A percentile compares a stretch with the other conserved stretches of the same genome.
These are phyloP conservation scores for Colletotrichum sp. DNA, from an alignment of 2,329 filamentous ascomycete genomes.

Conservation along the genomic window DNA sequence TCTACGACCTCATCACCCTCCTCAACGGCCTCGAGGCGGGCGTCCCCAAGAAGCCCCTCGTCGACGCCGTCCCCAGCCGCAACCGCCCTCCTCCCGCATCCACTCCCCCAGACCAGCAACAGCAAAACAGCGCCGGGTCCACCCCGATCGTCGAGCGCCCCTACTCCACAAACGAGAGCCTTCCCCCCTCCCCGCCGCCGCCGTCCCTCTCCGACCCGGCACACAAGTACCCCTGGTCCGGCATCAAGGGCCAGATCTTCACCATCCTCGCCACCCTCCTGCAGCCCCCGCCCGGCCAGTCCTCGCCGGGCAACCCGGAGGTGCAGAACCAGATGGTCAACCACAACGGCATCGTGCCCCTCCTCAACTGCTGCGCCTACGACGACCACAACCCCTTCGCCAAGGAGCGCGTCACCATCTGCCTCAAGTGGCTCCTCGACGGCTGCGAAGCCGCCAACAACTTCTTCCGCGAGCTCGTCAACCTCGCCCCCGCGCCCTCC, in stretches of 20 bases:
- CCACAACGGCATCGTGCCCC: constrained; percentile 83
- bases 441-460: constrained; percentile 76
- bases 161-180: constrained; percentile 47
- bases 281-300: constrained; percentile 74
- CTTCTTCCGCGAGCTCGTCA: constrained; percentile 70
- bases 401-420: constrained; percentile 88
- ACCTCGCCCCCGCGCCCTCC: constrained; percentile 44
- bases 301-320: constrained; percentile 68
- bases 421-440: constrained; percentile 82
- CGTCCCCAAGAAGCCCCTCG: constrained; percentile 81
- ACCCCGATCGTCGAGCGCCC: constrained; percentile 65
- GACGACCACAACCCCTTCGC: constrained; percentile 95
- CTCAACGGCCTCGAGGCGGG: constrained; percentile 87
- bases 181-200: constrained; percentile 44
- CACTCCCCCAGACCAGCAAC: constrained; percentile 31
- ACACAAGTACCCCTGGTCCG: constrained; percentile 68
- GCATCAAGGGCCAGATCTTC: constrained; percentile 91
- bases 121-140: constrained; percentile 18
- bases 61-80: constrained; percentile 38
- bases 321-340: constrained; percentile 89
- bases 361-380: constrained; percentile 88
- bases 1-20: constrained; percentile 86
- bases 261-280: constrained; percentile 88
- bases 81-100: neutral
- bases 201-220: constrained; percentile 66